phyloP scores from a whole-genome alignment of 2,329 filamentous ascomycete genomes.

The Verticillium nubilum region DNA sequence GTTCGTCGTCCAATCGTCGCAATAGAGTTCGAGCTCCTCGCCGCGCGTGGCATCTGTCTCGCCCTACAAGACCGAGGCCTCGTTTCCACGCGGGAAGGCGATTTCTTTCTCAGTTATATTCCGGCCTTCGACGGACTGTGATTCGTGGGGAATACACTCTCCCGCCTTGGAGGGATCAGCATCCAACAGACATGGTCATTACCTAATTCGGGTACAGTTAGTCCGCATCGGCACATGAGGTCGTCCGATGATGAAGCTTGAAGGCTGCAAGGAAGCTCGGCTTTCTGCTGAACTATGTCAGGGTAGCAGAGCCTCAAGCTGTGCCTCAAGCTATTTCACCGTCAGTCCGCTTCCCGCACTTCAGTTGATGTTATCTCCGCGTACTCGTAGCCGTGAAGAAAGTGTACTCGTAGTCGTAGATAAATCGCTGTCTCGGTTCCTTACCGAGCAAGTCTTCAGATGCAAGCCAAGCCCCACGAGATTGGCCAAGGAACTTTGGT shows the following conservation, averaged over 20 bases:
- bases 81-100: not conserved
- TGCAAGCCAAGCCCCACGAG: too few relatives aligned
- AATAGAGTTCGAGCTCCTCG: not conserved
- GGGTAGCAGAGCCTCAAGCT: too few relatives aligned
- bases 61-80: not conserved
- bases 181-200: not conserved
- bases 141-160: not conserved
- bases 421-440: too few relatives aligned
- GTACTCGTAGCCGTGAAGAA: too few relatives aligned
- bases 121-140: not conserved
- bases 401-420: too few relatives aligned
- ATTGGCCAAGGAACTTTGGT: too few relatives aligned
- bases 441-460: too few relatives aligned
- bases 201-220: not conserved
- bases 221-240: not conserved
- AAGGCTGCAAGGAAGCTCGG: too few relatives aligned
- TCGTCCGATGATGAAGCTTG: not conserved
- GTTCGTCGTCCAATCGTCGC: not conserved
- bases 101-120: not conserved
- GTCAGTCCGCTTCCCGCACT: too few relatives aligned
- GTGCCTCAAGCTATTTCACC: too few relatives aligned
- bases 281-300: too few relatives aligned
- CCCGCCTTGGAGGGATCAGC: not conserved
- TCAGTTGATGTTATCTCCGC: too few relatives aligned
- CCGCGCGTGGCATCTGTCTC: not conserved